Evolutionary conservation across 2,329 filamentous ascomycete species (phyloP), one percentile per base, ranked within the genome.

Genomic region (Blastomyces gilchristii): DNA sequence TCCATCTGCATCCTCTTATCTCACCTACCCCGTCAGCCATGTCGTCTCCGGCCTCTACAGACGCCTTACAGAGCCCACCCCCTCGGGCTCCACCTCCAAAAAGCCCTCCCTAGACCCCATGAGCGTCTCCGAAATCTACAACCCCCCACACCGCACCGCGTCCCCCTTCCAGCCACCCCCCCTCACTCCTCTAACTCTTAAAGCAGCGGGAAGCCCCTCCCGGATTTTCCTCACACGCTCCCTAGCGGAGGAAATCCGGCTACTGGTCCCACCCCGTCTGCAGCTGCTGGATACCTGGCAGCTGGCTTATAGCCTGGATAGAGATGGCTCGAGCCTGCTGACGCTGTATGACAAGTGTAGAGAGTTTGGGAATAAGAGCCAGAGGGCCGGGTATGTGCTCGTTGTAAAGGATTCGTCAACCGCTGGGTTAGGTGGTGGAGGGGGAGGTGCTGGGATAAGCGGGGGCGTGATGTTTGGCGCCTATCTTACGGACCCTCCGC

Each of bases 191-290:
- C 77, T 97, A 28, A 80, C 82, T 4, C 81, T 97, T 45, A 77
- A 80, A 1, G 81, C 81, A 69, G 91, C 87, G 3, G 77, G 81
- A 22, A 69, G 77, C 22, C 81, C 80, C 45, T 86, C 85, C 57
- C 83, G 85, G 62, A 72, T 76, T 67, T 79, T 97, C 61, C 81
- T 99, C 63, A 87, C 83, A 22, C 79, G 80, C 59, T 83, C 86
- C 12, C 79, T 97, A 39, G 94, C 93, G 2, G 94, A 97, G 77
- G 94, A 97, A 78, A 96, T 97, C 63, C 84, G 94, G 58, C 83
- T 95, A 49, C 86, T 97, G 70, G 80, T 97, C 28, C 94, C 94
- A 0, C 86, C 95, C 67, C 83, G 94, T 58, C 78, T 97, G 65
- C 90, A 96, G 75, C 85, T 99, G 54, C 85, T 88, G 65, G 92